phyloP scores from a whole-genome alignment of 2,329 filamentous ascomycete species.

The Penicillium occitanis region DNA sequence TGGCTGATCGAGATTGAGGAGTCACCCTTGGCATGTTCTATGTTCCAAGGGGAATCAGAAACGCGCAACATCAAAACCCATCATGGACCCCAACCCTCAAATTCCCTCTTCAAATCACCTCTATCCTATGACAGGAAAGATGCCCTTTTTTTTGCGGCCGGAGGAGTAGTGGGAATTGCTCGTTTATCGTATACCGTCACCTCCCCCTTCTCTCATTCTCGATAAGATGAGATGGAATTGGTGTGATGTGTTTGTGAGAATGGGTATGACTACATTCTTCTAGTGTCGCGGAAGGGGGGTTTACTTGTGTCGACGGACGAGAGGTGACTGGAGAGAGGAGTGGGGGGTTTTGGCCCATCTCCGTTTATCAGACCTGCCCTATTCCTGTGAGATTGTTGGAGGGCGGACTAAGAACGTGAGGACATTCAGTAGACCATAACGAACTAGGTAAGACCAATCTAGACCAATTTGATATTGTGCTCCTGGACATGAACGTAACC shows the following conservation, averaged over 20 bases:
- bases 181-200: conserved; percentile 18
- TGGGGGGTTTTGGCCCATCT: conserved; percentile 28
- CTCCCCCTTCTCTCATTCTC: neutral
- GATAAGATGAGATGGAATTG: too few relatives aligned
- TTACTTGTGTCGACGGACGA: neutral
- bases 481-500: neutral
- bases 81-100: neutral
- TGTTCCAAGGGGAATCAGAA: conserved; percentile 11
- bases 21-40: conserved; percentile 23
- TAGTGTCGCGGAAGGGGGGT: neutral
- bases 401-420: conserved; percentile 59
- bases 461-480: too few relatives aligned
- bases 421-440: conserved; percentile 37
- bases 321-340: conserved; percentile 31
- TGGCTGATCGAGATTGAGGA: conserved; percentile 7
- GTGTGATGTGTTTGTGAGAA: conserved; percentile 16
- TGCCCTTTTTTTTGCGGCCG: neutral
- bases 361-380: conserved; percentile 57
- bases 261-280: neutral
- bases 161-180: neutral
- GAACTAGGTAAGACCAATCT: too few relatives aligned
- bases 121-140: neutral
- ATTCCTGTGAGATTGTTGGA: conserved; percentile 48
- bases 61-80: conserved; percentile 52
- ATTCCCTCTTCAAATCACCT: neutral